Evolutionary conservation across 768 basidiomycete genomes (phyloP).

Genomic region (Piloderma croceum): DNA sequence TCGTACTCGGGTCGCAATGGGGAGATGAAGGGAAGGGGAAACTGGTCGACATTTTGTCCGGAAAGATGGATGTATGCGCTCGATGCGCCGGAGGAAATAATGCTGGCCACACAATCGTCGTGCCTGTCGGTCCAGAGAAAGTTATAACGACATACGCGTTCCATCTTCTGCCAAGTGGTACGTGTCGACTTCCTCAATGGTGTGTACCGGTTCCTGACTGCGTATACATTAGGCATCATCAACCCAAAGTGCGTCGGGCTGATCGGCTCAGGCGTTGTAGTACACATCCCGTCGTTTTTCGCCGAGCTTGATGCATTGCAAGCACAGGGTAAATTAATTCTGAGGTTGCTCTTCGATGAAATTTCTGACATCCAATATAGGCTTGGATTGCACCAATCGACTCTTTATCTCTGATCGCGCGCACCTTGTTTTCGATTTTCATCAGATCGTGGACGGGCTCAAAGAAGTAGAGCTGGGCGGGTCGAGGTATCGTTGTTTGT

Average conservation of each 20-base stretch:
- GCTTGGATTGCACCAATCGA: slow-evolving; percentile 78
- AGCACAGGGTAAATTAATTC: slow-evolving; percentile 61
- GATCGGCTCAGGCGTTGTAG: slow-evolving; percentile 93
- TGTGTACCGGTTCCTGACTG: background rate
- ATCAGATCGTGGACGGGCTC: slow-evolving; percentile 98
- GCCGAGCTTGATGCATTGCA: slow-evolving; percentile 83
- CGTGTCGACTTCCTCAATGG: slow-evolving; percentile 19
- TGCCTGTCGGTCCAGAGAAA: slow-evolving; percentile 60
- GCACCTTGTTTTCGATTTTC: slow-evolving; percentile 97
- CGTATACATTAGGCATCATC: slow-evolving; percentile 57
- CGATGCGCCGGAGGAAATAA: slow-evolving; percentile 98
- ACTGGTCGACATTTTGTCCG: slow-evolving; percentile 92
- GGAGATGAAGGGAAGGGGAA: slow-evolving; percentile 94
- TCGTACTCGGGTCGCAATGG: slow-evolving; percentile 87
- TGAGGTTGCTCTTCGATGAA: background rate
- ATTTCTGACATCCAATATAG: slow-evolving; percentile 34
- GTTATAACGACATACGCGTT: slow-evolving; percentile 87
- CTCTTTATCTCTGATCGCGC: slow-evolving; percentile 94
- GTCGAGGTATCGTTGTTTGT: slow-evolving; percentile 47
- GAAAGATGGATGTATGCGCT: slow-evolving; percentile 86
- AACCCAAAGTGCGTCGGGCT: slow-evolving; percentile 81
- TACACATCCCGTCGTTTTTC: slow-evolving; percentile 95
- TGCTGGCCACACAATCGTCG: slow-evolving; percentile 97
- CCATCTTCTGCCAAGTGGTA: slow-evolving; percentile 91
- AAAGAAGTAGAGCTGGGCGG: slow-evolving; percentile 97